Evolutionary conservation across 2,329 filamentous ascomycete species (phyloP).

Genomic region (Orbilia blumenaviensis): DNA sequence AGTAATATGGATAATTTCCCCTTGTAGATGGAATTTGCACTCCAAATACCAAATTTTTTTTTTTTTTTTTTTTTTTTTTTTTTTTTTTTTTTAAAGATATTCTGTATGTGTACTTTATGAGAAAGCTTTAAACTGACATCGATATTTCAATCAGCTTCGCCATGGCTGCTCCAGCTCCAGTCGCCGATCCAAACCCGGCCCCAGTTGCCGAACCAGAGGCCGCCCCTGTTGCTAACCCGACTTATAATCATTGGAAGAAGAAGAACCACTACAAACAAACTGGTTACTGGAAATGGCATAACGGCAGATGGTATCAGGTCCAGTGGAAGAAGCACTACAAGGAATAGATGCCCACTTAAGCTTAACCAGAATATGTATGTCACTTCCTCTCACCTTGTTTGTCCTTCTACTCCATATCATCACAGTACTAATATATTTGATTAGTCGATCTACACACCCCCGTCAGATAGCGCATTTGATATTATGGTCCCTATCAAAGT

Average conservation of each 20-base stretch:
- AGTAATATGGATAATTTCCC: neutral
- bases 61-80: no score
- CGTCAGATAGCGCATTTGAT: neutral
- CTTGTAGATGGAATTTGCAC: neutral
- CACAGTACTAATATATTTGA: no score
- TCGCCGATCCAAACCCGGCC: neutral
- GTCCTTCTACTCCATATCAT: neutral
- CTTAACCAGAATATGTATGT: neutral
- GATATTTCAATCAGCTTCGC: neutral
- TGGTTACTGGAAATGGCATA: neutral
- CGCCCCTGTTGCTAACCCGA: no score
- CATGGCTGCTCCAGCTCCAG: constrained; percentile 1
- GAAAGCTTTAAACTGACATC: neutral
- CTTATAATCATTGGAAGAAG: no score
- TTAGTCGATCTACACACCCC: no score
- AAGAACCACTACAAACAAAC: neutral
- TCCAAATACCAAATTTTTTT: no score
- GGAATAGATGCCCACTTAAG: neutral
- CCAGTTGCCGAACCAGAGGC: neutral
- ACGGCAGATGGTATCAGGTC: neutral
- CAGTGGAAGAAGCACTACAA: neutral
- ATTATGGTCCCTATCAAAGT: neutral
- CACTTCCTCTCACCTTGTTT: neutral
- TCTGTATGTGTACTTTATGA: no score
- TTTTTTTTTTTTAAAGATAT: no score